These are phyloP conservation scores for Diutina pseudorugosa DNA, from an alignment of 1,139 yeast species.

Conservation along the genomic window DNA sequence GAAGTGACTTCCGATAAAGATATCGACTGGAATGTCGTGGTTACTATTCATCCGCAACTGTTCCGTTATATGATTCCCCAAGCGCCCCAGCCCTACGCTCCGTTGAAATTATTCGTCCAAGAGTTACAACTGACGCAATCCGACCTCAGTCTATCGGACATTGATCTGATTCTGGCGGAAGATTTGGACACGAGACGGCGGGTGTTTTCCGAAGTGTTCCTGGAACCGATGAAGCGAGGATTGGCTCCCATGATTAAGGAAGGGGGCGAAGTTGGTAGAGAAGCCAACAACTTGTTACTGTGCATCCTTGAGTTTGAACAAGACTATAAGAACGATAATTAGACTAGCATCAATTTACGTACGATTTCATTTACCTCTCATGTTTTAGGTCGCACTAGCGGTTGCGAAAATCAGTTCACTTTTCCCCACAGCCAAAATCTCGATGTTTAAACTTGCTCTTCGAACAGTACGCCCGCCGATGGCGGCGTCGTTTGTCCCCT, in stretches of 20 bases:
- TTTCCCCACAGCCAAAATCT: not conserved
- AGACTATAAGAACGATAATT: not conserved
- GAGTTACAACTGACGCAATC: constrained; percentile 14
- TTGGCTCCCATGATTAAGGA: constrained; percentile 45
- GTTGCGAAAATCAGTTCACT: not conserved
- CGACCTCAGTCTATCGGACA: constrained; percentile 16
- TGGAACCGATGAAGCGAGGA: constrained; percentile 37
- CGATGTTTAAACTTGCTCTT: not conserved
- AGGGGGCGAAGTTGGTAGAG: constrained; percentile 65
- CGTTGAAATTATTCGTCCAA: constrained; percentile 39
- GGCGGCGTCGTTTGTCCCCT: not conserved
- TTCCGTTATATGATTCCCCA: constrained; percentile 40
- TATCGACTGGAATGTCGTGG: constrained; percentile 3
- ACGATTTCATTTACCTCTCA: not conserved
- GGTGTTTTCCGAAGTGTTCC: constrained; percentile 42
- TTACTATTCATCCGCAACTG: constrained; percentile 30
- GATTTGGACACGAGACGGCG: constrained; percentile 53
- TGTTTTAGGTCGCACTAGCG: not conserved
- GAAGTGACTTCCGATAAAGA: constrained; percentile 6
- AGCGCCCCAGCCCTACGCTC: constrained; percentile 47
- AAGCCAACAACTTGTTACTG: constrained; percentile 24
- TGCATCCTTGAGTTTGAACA: not conserved
- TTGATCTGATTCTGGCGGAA: constrained; percentile 30
- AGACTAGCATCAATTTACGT: not conserved
- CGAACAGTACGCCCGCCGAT: not conserved